A percentile compares a stretch with the other conserved stretches of the same genome.
Evolutionary conservation across 192 early-diverging fungal species (phyloP).

Genomic region (Backusella liffmaniae): DNA sequence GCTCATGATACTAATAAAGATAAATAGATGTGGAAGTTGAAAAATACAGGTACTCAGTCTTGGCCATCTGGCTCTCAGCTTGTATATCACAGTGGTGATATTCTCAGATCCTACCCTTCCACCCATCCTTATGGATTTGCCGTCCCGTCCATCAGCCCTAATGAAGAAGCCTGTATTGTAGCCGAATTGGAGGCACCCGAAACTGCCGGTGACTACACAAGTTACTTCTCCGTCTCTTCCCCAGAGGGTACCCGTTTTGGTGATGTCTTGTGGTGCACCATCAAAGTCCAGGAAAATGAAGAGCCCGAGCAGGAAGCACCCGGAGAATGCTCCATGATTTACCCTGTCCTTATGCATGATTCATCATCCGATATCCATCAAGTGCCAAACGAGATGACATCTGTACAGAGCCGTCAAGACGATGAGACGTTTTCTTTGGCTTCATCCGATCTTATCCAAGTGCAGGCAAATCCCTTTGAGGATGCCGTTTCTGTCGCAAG

Average conservation of each 20-base stretch:
- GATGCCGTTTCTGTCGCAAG: background rate
- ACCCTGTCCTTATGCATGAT: background rate
- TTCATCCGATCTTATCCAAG: background rate
- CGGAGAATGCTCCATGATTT: background rate
- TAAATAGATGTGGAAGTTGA: conserved; percentile 62
- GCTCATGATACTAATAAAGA: too few relatives aligned
- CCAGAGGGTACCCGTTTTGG: conserved; percentile 64
- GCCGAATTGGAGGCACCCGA: conserved; percentile 65
- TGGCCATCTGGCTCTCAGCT: conserved; percentile 64
- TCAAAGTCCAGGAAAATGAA: conserved; percentile 38
- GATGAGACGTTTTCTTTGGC: background rate
- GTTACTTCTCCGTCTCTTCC: conserved; percentile 60
- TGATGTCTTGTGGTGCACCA: conserved; percentile 65
- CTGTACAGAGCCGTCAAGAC: background rate
- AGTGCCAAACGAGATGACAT: background rate
- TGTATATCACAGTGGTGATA: conserved; percentile 53
- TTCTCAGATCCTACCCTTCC: conserved; percentile 33
- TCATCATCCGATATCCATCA: background rate
- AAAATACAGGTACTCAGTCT: conserved; percentile 53
- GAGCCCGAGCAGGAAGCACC: background rate
- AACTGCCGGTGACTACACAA: conserved; percentile 57
- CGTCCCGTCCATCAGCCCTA: conserved; percentile 48
- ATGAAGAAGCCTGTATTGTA: conserved; percentile 54
- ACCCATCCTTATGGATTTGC: conserved; percentile 39
- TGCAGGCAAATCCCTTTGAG: background rate